Evolutionary conservation across 805 yeast species (phyloP).

Genomic region (Helenozyma rhizophorensis): DNA sequence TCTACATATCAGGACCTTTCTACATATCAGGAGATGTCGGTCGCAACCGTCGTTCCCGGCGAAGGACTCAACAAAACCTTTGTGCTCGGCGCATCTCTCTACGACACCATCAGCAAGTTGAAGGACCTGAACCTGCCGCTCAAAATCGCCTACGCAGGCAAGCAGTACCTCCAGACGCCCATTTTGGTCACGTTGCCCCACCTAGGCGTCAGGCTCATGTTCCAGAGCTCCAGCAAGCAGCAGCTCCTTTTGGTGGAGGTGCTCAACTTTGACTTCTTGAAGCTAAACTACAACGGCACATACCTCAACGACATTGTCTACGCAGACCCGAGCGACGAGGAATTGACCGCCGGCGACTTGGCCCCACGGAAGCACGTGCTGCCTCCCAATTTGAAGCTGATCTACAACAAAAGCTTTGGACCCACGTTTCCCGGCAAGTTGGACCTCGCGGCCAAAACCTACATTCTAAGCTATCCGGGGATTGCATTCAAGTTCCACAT

Average conservation of each 20-base stretch:
- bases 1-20: background rate
- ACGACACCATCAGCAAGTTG: slow-evolving; percentile 22
- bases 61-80: slow-evolving; percentile 31
- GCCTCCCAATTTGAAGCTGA: slow-evolving; percentile 32
- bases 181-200: slow-evolving; percentile 25
- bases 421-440: slow-evolving; percentile 57
- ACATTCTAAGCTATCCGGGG: slow-evolving; percentile 54
- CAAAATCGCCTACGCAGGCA: slow-evolving; percentile 26
- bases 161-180: slow-evolving; percentile 28
- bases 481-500: slow-evolving; percentile 46
- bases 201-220: slow-evolving; percentile 22
- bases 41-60: slow-evolving; percentile 25
- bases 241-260: slow-evolving; percentile 28
- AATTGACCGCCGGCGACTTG: too few species aligned
- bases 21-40: slow-evolving; percentile 9
- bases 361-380: slow-evolving; percentile 8
- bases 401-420: slow-evolving; percentile 56
- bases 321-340: slow-evolving; percentile 10
- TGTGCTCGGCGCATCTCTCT: slow-evolving; percentile 27
- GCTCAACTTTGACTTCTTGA: slow-evolving; percentile 16
- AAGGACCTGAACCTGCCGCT: slow-evolving; percentile 24
- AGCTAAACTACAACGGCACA: slow-evolving; percentile 29
- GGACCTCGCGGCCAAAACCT: slow-evolving; percentile 22
- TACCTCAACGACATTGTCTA: slow-evolving; percentile 25
- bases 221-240: slow-evolving; percentile 23